A percentile compares a stretch with the other conserved stretches of the same genome.
Conservation (phyloP, 1,284 basidiomycete species). For the Marasmius oreades region DNA sequence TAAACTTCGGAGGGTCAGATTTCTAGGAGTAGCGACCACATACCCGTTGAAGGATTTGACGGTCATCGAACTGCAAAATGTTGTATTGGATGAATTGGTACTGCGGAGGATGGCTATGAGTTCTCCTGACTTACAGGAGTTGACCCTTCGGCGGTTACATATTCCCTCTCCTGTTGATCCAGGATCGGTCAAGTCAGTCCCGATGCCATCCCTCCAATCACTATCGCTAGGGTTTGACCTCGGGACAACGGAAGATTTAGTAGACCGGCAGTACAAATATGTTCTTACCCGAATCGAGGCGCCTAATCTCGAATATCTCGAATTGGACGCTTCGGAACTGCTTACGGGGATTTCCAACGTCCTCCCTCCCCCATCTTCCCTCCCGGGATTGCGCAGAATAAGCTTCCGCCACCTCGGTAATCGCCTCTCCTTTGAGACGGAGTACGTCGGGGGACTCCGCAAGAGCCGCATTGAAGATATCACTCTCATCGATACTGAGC, state of each 20-base stretch:
- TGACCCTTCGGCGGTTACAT: not conserved
- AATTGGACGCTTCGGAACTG: not conserved
- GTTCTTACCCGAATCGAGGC: not conserved
- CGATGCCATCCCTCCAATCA: not conserved
- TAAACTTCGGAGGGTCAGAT: not conserved
- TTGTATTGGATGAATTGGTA: not conserved
- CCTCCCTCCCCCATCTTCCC: not conserved
- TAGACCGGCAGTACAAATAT: not conserved
- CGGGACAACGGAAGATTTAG: not conserved
- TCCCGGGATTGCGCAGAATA: not conserved
- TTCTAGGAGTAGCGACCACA: not conserved
- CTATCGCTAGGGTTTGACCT: not conserved
- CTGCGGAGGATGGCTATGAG: not conserved
- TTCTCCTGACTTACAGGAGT: not conserved
- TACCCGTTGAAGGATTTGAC: not conserved
- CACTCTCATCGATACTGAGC: not conserved
- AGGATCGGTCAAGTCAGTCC: not conserved
- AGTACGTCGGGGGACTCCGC: not conserved
- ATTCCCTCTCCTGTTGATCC: not conserved
- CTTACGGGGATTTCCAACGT: not conserved
- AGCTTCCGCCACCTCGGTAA: not conserved
- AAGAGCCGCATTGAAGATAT: not conserved
- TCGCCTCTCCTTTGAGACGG: not conserved
- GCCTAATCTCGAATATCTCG: not conserved
- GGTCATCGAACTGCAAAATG: not conserved